phyloP scores from a whole-genome alignment of 1,284 basidiomycete species.

The Ceratobasidium theobromae region DNA sequence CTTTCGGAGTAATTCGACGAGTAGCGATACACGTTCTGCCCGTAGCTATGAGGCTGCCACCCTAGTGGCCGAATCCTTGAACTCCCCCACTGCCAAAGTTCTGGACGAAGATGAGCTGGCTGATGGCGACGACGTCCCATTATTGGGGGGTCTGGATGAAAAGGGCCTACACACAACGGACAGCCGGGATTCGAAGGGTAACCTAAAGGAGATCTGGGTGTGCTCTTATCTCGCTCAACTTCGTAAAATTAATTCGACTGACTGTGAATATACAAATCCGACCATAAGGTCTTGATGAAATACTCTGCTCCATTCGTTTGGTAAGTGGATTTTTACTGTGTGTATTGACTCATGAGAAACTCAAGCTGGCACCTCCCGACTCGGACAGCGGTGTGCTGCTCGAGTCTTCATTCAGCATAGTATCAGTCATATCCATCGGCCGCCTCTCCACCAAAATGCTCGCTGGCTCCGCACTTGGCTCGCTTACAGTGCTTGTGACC shows the following conservation, averaged over 20 bases:
- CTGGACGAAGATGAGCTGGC: neutral
- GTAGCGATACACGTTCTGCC: neutral
- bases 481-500: slow-evolving; percentile 77
- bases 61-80: slow-evolving; percentile 7
- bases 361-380: no score
- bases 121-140: neutral
- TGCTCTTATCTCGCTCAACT: neutral
- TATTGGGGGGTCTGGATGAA: neutral
- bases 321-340: slow-evolving; percentile 44
- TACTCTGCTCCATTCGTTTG: slow-evolving; percentile 68
- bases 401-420: slow-evolving; percentile 71
- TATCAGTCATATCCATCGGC: slow-evolving; percentile 78
- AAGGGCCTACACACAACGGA: no score
- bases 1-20: slow-evolving; percentile 14
- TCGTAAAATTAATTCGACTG: neutral
- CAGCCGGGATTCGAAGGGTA: no score
- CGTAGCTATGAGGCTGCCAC: slow-evolving; percentile 16
- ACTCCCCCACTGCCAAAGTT: slow-evolving; percentile 14
- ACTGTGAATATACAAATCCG: neutral
- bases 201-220: slow-evolving; percentile 15
- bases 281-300: slow-evolving; percentile 53
- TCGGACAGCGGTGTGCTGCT: slow-evolving; percentile 63
- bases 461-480: slow-evolving; percentile 77
- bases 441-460: slow-evolving; percentile 80
- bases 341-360: neutral